Evolutionary conservation across 495 filamentous ascomycete species (phyloP).

Genomic region (Beverwykella pulmonaria): DNA sequence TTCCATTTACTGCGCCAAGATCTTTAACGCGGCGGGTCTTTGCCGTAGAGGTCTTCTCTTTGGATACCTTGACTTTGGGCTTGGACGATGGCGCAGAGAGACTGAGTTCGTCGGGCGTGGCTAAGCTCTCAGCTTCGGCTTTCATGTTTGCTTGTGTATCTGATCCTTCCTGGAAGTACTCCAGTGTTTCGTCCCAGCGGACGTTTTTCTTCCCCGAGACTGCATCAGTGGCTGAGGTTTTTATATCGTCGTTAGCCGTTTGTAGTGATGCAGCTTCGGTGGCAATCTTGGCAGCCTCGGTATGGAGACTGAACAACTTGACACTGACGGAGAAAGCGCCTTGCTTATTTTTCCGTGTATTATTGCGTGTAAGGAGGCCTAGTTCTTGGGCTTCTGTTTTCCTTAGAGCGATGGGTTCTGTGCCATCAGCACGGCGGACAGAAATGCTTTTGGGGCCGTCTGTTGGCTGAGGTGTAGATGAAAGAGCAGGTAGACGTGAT

Average conservation of each 20-base stretch:
- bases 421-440: slow-evolving; percentile 59
- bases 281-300: slow-evolving; percentile 18
- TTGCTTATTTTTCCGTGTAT: slow-evolving; percentile 63
- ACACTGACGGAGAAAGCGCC: slow-evolving; percentile 53
- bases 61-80: slow-evolving; percentile 12
- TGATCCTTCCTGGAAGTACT: slow-evolving; percentile 35
- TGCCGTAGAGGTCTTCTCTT: slow-evolving; percentile 30
- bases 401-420: slow-evolving; percentile 59
- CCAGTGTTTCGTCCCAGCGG: slow-evolving; percentile 31
- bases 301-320: slow-evolving; percentile 51
- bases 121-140: slow-evolving; percentile 15
- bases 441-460: slow-evolving; percentile 55
- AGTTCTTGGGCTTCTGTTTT: slow-evolving; percentile 62
- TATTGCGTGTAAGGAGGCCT: slow-evolving; percentile 56
- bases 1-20: slow-evolving; percentile 36
- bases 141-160: slow-evolving; percentile 1
- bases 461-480: slow-evolving; percentile 38
- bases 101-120: slow-evolving; percentile 29
- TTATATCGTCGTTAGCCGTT: neutral
- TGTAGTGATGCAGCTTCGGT: neutral
- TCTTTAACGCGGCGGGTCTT: slow-evolving; percentile 21
- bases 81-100: slow-evolving; percentile 8
- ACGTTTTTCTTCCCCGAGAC: slow-evolving; percentile 30
- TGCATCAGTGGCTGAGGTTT: neutral
- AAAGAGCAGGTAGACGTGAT: slow-evolving; percentile 28